These are phyloP conservation scores for Solanum hybrid DNA, from an alignment of 305 asterid species.

Conservation along the genomic window DNA sequence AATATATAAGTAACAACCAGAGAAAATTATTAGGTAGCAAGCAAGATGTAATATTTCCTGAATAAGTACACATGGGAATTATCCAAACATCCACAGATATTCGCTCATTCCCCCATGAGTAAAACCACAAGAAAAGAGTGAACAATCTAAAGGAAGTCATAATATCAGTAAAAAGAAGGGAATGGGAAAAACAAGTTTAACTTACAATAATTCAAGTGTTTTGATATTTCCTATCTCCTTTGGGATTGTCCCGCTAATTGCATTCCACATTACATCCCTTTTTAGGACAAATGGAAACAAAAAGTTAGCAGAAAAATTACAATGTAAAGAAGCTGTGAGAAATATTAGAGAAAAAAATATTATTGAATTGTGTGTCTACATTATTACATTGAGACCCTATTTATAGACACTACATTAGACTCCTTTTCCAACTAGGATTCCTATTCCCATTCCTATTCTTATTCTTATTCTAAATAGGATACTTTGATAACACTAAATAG, in stretches of 20 bases:
- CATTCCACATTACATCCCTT: conserved; percentile 95
- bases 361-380: background rate
- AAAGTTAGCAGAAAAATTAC: background rate
- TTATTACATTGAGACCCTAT: background rate
- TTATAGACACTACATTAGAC: background rate
- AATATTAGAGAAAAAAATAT: background rate
- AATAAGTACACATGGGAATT: background rate
- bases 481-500: background rate
- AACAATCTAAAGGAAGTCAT: background rate
- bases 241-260: conserved; percentile 71
- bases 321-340: background rate
- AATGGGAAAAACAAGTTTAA: conserved; percentile 15
- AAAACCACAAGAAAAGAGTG: background rate
- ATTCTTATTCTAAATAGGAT: background rate
- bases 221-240: conserved; percentile 72
- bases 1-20: background rate
- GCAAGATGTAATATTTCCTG: background rate
- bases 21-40: background rate
- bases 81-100: background rate
- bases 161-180: background rate
- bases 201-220: conserved; percentile 63
- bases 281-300: conserved; percentile 7
- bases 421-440: background rate
- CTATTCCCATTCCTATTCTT: background rate
- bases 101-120: background rate